These are phyloP conservation scores for Heterobasidion occidentale DNA, from an alignment of 1,284 basidiomycete genomes.

Conservation along the genomic window DNA sequence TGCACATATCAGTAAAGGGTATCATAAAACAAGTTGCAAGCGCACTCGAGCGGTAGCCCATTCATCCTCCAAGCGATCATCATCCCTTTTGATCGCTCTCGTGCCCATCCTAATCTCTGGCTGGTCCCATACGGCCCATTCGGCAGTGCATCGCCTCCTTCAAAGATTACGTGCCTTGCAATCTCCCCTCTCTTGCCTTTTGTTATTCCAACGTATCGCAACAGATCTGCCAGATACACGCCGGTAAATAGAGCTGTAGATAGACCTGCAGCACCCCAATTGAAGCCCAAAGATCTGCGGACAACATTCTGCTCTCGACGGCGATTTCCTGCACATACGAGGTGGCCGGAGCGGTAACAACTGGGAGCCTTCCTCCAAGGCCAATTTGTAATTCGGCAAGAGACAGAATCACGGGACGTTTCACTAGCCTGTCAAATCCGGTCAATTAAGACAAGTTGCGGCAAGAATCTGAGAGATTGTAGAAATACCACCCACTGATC, in stretches of 20 bases:
- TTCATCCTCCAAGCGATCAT: constrained; percentile 53
- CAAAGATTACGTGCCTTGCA: constrained; percentile 54
- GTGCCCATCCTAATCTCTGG: constrained; percentile 43
- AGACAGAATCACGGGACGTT: neutral
- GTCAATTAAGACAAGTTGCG: neutral
- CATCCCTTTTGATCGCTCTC: constrained; percentile 45
- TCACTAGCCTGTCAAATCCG: neutral
- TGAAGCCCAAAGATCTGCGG: constrained; percentile 54
- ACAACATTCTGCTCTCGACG: constrained; percentile 67
- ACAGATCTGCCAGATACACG: constrained; percentile 52
- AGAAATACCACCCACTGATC: constrained; percentile 29
- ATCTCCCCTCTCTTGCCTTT: neutral
- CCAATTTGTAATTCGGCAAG: neutral
- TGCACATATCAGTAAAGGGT: neutral
- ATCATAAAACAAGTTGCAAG: neutral
- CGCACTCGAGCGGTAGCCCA: constrained; percentile 22
- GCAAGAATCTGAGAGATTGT: neutral
- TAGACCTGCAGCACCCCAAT: constrained; percentile 42
- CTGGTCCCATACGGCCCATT: constrained; percentile 65
- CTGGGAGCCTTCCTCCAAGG: constrained; percentile 26
- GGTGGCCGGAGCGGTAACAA: constrained; percentile 59
- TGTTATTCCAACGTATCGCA: constrained; percentile 17
- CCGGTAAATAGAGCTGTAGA: constrained; percentile 60
- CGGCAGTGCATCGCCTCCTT: constrained; percentile 53
- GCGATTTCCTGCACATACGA: constrained; percentile 65